phyloP scores from a whole-genome alignment of 805 yeast species.

The Ogataea dorogensis region DNA sequence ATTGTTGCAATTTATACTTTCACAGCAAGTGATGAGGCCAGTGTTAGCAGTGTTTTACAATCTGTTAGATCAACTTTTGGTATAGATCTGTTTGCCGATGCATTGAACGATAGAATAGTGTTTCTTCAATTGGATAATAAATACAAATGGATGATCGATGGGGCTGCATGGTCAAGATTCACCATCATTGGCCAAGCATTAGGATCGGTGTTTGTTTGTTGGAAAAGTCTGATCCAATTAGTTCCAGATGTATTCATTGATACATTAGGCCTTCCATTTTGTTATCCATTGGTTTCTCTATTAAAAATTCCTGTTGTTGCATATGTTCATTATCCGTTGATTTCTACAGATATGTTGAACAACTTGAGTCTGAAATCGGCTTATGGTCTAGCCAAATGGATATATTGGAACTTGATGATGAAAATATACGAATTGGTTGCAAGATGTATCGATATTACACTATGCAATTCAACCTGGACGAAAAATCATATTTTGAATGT shows the following conservation, averaged over 20 bases:
- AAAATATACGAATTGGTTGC: conserved; percentile 66
- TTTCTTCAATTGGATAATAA: conserved; percentile 33
- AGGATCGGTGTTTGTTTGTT: conserved; percentile 67
- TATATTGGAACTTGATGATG: conserved; percentile 74
- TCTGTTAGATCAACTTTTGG: conserved; percentile 30
- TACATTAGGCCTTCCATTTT: conserved; percentile 91
- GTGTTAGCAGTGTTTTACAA: conserved; percentile 26
- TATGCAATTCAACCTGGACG: conserved; percentile 93
- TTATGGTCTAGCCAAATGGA: conserved; percentile 40
- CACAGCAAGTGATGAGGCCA: conserved; percentile 24
- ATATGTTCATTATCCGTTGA: conserved; percentile 93
- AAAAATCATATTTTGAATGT: conserved; percentile 62
- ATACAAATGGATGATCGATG: conserved; percentile 58
- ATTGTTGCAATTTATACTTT: conserved; percentile 63
- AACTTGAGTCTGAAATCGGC: conserved; percentile 42
- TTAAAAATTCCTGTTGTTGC: conserved; percentile 75
- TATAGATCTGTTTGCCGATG: conserved; percentile 24
- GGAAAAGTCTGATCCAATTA: conserved; percentile 66
- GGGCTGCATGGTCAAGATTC: conserved; percentile 69
- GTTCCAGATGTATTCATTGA: conserved; percentile 92
- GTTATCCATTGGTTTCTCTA: conserved; percentile 64
- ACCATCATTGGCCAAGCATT: conserved; percentile 86
- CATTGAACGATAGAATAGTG: conserved; percentile 30
- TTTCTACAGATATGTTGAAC: conserved; percentile 82
- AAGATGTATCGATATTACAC: conserved; percentile 57